Conservation (phyloP, 495 filamentous ascomycete species). For the Cercophora sp. region DNA sequence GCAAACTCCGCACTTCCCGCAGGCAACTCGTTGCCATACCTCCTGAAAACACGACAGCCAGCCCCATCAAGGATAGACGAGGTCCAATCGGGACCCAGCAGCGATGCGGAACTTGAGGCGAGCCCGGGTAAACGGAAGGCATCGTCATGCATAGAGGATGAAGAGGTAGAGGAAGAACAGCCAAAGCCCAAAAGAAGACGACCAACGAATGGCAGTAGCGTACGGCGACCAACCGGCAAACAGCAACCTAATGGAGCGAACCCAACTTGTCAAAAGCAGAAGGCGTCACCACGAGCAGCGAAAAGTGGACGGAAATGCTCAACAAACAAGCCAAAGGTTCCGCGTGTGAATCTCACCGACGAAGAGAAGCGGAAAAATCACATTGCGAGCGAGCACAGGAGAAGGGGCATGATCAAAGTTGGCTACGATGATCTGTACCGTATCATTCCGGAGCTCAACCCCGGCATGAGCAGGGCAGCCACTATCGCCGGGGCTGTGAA, state of each 20-base stretch:
- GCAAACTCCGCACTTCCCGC: neutral
- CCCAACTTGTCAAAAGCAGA: neutral
- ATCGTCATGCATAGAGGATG: no score
- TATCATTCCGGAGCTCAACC: no score
- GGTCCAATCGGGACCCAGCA: no score
- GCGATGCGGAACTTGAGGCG: no score
- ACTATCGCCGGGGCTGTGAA: no score
- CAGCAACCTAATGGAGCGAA: neutral
- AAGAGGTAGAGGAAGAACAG: neutral
- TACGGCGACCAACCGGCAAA: neutral
- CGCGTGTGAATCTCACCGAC: constrained; percentile 67
- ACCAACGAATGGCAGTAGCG: no score
- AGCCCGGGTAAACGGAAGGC: no score
- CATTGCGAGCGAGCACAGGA: constrained; percentile 82
- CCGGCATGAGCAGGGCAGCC: no score
- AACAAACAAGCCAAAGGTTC: constrained; percentile 45
- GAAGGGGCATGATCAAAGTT: no score
- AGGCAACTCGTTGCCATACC: neutral
- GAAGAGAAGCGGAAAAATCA: constrained; percentile 85
- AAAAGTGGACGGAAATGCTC: constrained; percentile 20
- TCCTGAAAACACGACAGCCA: no score
- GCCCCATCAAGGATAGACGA: no score
- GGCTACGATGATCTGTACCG: no score
- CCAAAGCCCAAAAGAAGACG: neutral
- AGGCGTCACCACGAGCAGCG: neutral